Evolutionary conservation across 2,329 filamentous ascomycete species (phyloP), one percentile per base, ranked within the genome.

Genomic region (Alternaria metachromatica): DNA sequence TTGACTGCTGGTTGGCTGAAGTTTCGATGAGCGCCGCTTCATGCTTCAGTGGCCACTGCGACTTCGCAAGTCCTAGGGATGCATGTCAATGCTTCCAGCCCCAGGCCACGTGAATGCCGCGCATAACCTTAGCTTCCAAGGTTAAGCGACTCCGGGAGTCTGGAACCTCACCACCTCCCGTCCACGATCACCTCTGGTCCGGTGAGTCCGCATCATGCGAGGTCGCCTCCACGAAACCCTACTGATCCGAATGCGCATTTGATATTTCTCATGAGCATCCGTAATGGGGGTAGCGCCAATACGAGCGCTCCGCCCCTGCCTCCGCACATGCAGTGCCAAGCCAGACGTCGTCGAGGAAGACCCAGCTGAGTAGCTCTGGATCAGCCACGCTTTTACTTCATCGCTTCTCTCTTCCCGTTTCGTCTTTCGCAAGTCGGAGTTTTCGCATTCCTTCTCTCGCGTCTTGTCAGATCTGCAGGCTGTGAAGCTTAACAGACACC

Each of bases 311-410:
- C 46, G 55, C 30, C n/a, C 28, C 23, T 53, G 46, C 33, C 15
- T 58, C 56, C 33, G 56, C 46, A 20, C 15, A 18, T 51, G 30
- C 46, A 51, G 23, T 28, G 46, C 56, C 46, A 58, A 58, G 56
- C 48, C 26, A 12, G 26, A 37, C 25, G 30, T 58, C 33, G 26
- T 51, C 43, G 64, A 58, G 54, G 13, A 53, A 25, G 59, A 53
- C 56, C 60, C 58, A 69, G 66, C 69, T 72, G 63, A 46, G 53
- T 23, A 21, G 65, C 68, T 72, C 66, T 71, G 65, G 62, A 70
- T 53, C 66, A 62, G 64, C 60, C 65, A 58, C 58, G 58, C 55
- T 26, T 58, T 49, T 46, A 49, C 43, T 60, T 37, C 26, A 45
- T 67, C 63, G 63, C 62, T 61, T 66, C 43, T 18, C 11, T 55